Evolutionary conservation across 192 early-diverging fungal species (phyloP), one percentile per base, ranked within the genome.

Genomic region (Bifiguratus adelaidae): DNA sequence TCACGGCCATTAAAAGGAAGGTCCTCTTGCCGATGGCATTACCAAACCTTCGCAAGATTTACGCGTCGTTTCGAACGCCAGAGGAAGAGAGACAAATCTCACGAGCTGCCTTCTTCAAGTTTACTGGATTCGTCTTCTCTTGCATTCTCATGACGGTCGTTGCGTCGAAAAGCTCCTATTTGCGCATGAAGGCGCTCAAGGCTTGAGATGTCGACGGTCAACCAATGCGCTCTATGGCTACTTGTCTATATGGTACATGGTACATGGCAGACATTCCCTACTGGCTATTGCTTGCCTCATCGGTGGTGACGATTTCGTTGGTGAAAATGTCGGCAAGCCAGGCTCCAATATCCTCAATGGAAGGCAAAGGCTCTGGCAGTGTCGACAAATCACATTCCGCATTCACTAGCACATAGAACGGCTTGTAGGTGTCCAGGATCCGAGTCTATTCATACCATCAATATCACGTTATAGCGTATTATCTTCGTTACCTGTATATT

Each of bases 11-110:
- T n/a, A n/a, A n/a, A n/a, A n/a, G n/a, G n/a, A n/a, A n/a, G n/a
- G n/a, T n/a, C 4, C 7, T 43, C 12, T 3, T 26, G 21, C 9
- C 23, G 30, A 74, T 74, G 71, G 49, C 71, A 20, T 48, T 77
- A 29, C 74, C 74, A n/a, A 74, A 77, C 40, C 55, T 77, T 15
- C 60, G 74, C 23, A 58, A 58, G 29, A 77, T 77, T 21, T 77
- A 71, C 38, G 56, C 71, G 1, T 77, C 74, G 1, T 73, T 71
- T 37, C 59, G 74, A 16, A 73, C 74, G 34, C 71, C 74, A 4
- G 74, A 77, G 48, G 71, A 77, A 54, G 74, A 77, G 41, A 46
- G 68, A 28, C 71, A 74, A 46, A 65, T 67, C 38, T 77, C 74
- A 11, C 60, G 74, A 7, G 60, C 61, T 0, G 74, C 74, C 28